A percentile compares a stretch with the other conserved stretches of the same genome.
Evolutionary conservation across 768 basidiomycete species (phyloP).

Genomic region (Psilocybe azurescens): DNA sequence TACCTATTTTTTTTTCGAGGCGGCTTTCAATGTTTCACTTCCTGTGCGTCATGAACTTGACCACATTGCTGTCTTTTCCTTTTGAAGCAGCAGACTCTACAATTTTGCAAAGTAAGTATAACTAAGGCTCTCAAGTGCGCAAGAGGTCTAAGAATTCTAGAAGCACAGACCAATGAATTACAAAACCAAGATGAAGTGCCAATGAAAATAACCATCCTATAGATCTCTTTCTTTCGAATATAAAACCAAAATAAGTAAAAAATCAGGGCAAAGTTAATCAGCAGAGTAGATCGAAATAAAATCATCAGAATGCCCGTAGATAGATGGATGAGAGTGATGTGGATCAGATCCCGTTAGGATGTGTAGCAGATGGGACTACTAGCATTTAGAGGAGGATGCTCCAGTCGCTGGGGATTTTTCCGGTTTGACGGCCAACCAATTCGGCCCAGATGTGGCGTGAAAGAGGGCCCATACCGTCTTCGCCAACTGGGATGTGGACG

Average conservation of each 20-base stretch:
- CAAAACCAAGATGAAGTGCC: not conserved
- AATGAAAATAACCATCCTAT: not conserved
- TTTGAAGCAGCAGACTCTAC: not conserved
- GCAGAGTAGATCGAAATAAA: not conserved
- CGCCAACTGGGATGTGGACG: slow-evolving; percentile 64
- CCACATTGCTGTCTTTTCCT: not conserved
- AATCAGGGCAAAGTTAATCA: no score
- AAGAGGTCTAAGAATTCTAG: not conserved
- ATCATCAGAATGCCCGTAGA: not conserved
- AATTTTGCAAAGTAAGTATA: not conserved
- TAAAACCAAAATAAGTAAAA: not conserved
- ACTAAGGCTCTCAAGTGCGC: not conserved
- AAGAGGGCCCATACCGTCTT: slow-evolving; percentile 82
- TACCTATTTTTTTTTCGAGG: slow-evolving; percentile 8
- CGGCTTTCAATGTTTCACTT: not conserved
- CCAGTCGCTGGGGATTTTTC: slow-evolving; percentile 80
- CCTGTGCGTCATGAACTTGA: not conserved
- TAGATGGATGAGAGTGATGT: not conserved
- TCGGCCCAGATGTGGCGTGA: slow-evolving; percentile 73
- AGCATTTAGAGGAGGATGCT: slow-evolving; percentile 47
- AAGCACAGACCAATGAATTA: not conserved
- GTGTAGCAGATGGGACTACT: no score
- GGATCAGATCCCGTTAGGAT: not conserved
- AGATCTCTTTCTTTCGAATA: not conserved
- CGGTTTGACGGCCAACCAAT: slow-evolving; percentile 83